These are phyloP conservation scores for Kingdonia uniflora DNA, from an alignment of 164 flowering plant species.

Conservation along the genomic window DNA sequence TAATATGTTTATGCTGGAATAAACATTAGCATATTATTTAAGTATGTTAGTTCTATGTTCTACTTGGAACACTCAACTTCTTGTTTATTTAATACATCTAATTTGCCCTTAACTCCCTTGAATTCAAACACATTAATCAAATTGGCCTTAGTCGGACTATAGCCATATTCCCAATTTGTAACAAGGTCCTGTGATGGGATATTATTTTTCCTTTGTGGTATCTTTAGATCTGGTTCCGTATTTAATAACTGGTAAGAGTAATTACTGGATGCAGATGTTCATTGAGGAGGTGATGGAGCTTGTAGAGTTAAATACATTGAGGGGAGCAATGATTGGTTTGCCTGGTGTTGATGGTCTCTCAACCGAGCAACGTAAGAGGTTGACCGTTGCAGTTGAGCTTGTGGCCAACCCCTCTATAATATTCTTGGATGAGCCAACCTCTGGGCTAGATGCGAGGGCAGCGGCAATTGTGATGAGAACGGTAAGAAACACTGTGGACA, in stretches of 20 bases:
- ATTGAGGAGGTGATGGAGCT: conserved; percentile 51
- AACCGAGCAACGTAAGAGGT: conserved; percentile 41
- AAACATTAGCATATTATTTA: too few species aligned
- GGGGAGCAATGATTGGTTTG: conserved; percentile 34
- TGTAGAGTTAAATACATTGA: conserved; percentile 31
- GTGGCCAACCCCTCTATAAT: conserved; percentile 51
- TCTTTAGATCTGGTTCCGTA: neutral
- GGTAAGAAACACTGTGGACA: conserved; percentile 44
- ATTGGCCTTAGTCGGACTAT: too few species aligned
- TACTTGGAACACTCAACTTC: too few species aligned
- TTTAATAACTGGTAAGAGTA: neutral
- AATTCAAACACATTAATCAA: too few species aligned
- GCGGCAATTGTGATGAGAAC: conserved; percentile 57
- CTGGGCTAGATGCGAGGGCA: conserved; percentile 54
- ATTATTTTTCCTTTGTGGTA: too few species aligned
- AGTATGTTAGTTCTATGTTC: too few species aligned
- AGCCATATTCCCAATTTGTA: too few species aligned
- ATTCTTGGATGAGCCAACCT: conserved; percentile 58
- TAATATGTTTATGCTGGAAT: too few species aligned
- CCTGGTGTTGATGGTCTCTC: conserved; percentile 45
- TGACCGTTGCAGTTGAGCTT: conserved; percentile 55
- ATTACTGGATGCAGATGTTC: conserved; percentile 28
- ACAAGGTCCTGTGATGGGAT: too few species aligned
- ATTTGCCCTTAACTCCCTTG: too few species aligned
- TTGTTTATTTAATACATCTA: too few species aligned